Evolutionary conservation across 148 eudicot species (phyloP).

Genomic region (Bassia scoparia): DNA sequence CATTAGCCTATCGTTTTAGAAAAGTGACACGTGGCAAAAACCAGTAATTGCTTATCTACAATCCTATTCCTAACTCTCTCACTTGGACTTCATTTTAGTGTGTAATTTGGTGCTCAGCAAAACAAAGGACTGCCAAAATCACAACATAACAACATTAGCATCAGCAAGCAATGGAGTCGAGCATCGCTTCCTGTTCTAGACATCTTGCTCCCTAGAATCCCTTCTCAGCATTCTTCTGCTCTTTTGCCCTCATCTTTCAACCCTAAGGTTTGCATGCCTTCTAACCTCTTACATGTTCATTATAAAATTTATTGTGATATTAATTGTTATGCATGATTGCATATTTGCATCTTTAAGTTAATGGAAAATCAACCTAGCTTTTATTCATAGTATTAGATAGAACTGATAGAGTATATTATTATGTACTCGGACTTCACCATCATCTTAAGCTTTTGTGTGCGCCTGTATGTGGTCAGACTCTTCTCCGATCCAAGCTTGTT

Average conservation of each 20-base stretch:
- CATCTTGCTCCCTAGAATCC: conserved; percentile 51
- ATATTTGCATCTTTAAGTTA: no score
- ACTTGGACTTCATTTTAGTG: no score
- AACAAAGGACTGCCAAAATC: not conserved
- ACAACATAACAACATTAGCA: not conserved
- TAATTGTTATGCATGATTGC: not conserved
- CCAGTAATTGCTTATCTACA: conserved; percentile 60
- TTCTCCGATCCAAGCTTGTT: no score
- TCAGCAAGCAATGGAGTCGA: conserved; percentile 51
- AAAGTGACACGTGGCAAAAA: conserved; percentile 60
- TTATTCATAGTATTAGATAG: no score
- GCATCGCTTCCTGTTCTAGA: conserved; percentile 64
- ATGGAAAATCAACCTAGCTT: no score
- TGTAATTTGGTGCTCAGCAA: not conserved
- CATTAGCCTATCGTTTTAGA: conserved; percentile 34
- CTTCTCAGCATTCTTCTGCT: conserved; percentile 59
- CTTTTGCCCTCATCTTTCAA: conserved; percentile 45
- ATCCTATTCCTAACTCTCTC: no score
- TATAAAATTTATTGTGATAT: no score
- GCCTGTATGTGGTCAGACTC: no score
- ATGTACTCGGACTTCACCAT: no score
- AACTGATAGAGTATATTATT: no score
- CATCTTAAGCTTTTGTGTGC: no score
- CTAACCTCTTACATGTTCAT: not conserved
- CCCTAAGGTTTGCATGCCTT: conserved; percentile 54